Conservation (phyloP, 2,329 filamentous ascomycete species). For the Eurotiales sp. region DNA sequence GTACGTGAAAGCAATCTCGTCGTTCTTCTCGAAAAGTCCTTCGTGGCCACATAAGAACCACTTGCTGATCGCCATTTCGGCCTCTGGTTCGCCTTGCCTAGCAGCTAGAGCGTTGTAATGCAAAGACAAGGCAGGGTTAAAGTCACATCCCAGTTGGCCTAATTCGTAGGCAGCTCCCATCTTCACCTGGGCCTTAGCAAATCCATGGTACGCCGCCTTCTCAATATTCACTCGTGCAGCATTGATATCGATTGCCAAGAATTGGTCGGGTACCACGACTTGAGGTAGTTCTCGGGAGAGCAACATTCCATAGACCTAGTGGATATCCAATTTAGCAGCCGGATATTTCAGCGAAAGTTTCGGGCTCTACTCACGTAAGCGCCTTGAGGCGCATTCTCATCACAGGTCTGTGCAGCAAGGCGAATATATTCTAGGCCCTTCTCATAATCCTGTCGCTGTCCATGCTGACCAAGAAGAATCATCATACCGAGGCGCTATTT, state of each 20-base stretch:
- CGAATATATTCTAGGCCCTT: constrained; percentile 78
- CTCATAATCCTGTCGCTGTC: constrained; percentile 75
- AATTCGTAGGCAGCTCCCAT: constrained; percentile 96
- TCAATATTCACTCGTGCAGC: constrained; percentile 84
- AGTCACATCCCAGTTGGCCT: constrained; percentile 88
- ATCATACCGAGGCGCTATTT: constrained; percentile 89
- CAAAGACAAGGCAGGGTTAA: constrained; percentile 84
- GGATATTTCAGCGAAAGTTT: background rate
- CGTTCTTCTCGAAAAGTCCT: constrained; percentile 88
- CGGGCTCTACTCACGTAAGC: constrained; percentile 60
- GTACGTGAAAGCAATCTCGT: constrained; percentile 87
- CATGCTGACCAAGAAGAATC: constrained; percentile 89
- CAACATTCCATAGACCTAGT: constrained; percentile 81
- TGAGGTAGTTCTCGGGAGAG: constrained; percentile 88
- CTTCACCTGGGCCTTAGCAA: constrained; percentile 93
- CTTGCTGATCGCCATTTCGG: constrained; percentile 92
- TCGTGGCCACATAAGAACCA: constrained; percentile 98
- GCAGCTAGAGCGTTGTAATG: constrained; percentile 95
- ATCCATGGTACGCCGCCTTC: constrained; percentile 92
- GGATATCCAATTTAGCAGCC: constrained; percentile 7
- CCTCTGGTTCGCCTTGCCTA: constrained; percentile 86
- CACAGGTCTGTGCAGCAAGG: constrained; percentile 76
- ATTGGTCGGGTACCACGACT: constrained; percentile 70
- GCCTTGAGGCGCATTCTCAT: constrained; percentile 95
- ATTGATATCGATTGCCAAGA: constrained; percentile 67